These are phyloP conservation scores for Penicillium antarcticum DNA, from an alignment of 495 filamentous ascomycete genomes.

Conservation along the genomic window DNA sequence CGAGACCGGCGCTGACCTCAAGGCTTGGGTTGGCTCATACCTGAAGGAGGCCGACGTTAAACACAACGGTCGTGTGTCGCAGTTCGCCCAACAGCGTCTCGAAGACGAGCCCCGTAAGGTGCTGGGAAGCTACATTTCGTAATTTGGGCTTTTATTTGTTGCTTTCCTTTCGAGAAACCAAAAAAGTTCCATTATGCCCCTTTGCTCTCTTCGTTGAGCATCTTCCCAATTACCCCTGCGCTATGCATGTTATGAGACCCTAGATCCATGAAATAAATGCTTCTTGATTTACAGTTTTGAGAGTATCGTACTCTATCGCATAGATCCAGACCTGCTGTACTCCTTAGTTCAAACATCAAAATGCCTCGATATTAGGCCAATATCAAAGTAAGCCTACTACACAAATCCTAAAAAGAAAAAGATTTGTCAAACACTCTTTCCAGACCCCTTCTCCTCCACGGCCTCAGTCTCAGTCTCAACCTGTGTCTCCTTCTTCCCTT, in stretches of 20 bases:
- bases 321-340: no score
- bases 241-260: constrained; percentile 13
- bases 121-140: constrained; percentile 55
- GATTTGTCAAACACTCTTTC: not conserved
- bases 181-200: not conserved
- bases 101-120: constrained; percentile 52
- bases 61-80: constrained; percentile 51
- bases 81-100: constrained; percentile 58
- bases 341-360: not conserved
- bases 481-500: not conserved
- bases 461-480: not conserved
- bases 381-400: not conserved
- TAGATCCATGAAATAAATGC: constrained; percentile 10
- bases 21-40: constrained; percentile 73
- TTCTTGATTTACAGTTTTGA: not conserved
- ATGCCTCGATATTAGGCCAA: not conserved
- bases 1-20: constrained; percentile 70
- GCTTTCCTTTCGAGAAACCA: not conserved
- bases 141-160: not conserved
- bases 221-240: not conserved
- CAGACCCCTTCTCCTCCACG: not conserved
- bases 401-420: not conserved
- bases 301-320: not conserved
- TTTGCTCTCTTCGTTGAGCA: not conserved
- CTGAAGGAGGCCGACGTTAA: constrained; percentile 59